Base-by-base conservation (phyloP, 192 early-diverging fungal species). In the Gaertneriomyces semiglobifer region DNA sequence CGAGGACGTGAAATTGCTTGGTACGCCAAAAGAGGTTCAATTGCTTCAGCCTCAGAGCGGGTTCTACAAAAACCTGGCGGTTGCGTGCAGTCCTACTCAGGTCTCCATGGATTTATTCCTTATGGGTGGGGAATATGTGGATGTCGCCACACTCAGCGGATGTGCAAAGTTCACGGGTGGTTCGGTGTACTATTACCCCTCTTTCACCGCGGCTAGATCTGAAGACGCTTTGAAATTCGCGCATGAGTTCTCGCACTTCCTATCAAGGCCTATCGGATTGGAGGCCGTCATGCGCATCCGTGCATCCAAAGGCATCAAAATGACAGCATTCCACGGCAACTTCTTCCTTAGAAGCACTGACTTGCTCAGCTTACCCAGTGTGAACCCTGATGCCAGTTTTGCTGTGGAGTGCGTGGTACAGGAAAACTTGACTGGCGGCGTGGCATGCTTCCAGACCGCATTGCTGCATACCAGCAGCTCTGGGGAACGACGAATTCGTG, bases 331-430 rank as follows among this genome's bases (percentile, higher is more conserved):
- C 78, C 93, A 98, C 55, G 96, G 96, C 11, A 95, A 96, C 87
- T 97, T 97, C 73, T 98, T 98, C 78, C 82, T 98, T 46, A 91
- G 94, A 7, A 92, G 92, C 47, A 89, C 93, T 20, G 96, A 98
- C 69, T 74, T 98, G 19, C 74, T 97, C 25, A 85, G 92, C 10
- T 73, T 98, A 58, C 96, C 96, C 48, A 95, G 90, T 62, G 96
- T 95, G 7, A 89, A 85, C 72, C 93, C 94, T 44, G 92, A 95
- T 79, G 92, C 94, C 68, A 81, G 83, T 10, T 98, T 95, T 69
- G 88, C 86, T 5, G 86, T 95, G 39, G 96, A 98, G 63, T 68
- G 90, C 55, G 71, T 77, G 44, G 77, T 93, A 20, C 89, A 90
- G 60, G 90, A 94, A 45, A 87, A 89, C 45, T 62, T 89, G 55